These are phyloP conservation scores for Pythium aristosporum DNA, from an alignment of 352 stramenopile genomes.

Conservation along the genomic window DNA sequence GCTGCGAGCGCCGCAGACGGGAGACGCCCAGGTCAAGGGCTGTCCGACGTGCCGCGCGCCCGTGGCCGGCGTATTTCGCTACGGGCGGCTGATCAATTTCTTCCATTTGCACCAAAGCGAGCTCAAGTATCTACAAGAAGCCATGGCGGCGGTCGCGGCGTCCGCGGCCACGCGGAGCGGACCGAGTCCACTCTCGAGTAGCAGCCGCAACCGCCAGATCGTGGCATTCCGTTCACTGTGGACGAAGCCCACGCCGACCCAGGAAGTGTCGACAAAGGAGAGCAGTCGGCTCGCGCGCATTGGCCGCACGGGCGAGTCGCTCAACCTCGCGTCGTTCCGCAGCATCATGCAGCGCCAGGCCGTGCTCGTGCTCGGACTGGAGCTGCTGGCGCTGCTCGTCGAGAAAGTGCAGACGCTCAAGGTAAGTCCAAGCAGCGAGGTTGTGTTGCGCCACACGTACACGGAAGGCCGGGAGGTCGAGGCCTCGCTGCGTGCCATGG, in stretches of 20 bases:
- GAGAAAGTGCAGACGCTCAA: not conserved
- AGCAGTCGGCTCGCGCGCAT: constrained; percentile 7
- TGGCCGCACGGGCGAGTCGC: not conserved
- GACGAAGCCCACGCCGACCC: constrained; percentile 4
- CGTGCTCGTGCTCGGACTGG: constrained; percentile 19
- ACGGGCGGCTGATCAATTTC: constrained; percentile 43
- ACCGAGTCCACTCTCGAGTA: not conserved
- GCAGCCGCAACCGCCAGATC: not conserved
- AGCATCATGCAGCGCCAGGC: constrained; percentile 30
- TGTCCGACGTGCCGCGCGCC: constrained; percentile 49
- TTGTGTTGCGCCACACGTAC: not conserved
- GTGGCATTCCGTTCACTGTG: not conserved
- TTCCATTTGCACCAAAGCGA: constrained; percentile 40
- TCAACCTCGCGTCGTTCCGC: constrained; percentile 15
- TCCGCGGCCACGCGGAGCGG: not conserved
- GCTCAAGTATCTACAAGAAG: constrained; percentile 33
- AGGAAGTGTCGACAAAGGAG: constrained; percentile 12
- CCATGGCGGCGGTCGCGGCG: not conserved
- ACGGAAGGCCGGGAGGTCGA: not conserved
- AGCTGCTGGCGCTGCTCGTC: constrained; percentile 18
- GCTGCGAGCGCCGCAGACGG: not conserved
- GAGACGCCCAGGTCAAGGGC: not conserved
- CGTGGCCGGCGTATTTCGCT: constrained; percentile 43
- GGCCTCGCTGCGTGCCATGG: not conserved
- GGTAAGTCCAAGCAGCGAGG: not conserved